Percentiles rank a stretch among this genome's conserved stretches.
phyloP scores from a whole-genome alignment of 148 eudicot species.

The Silene uniflora region DNA sequence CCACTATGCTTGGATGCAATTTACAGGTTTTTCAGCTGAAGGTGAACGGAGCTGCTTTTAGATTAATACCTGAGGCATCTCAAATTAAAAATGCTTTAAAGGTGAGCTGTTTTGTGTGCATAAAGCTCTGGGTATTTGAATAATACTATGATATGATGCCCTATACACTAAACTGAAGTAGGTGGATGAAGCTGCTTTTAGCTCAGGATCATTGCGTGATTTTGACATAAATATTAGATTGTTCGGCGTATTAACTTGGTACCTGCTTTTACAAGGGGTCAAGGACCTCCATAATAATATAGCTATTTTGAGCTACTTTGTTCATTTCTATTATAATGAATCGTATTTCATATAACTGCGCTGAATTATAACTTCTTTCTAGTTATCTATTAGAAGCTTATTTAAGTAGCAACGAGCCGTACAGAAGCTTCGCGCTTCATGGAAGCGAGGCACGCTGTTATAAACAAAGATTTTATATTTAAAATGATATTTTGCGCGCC shows the following conservation, averaged over 20 bases:
- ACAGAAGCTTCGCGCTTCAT: too few species aligned
- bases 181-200: too few species aligned
- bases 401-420: too few species aligned
- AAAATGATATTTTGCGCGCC: too few species aligned
- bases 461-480: too few species aligned
- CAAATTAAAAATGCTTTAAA: conserved; percentile 70
- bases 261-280: not conserved
- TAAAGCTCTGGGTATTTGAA: not conserved
- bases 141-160: not conserved
- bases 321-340: not conserved
- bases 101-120: conserved; percentile 35
- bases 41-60: conserved; percentile 80
- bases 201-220: too few species aligned
- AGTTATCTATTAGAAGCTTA: too few species aligned
- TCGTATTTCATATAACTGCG: too few species aligned
- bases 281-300: not conserved
- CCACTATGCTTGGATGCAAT: conserved; percentile 12
- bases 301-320: not conserved
- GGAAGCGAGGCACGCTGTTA: too few species aligned
- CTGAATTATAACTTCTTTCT: too few species aligned
- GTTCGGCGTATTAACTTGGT: not conserved
- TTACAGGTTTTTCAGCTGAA: conserved; percentile 76
- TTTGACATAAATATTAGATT: too few species aligned
- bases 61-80: conserved; percentile 80
- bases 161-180: not conserved